Percentiles rank a stretch among this genome's conserved stretches.
These are phyloP conservation scores for Blastocystis sp. DNA, from an alignment of 352 stramenopile genomes.

Conservation along the genomic window DNA sequence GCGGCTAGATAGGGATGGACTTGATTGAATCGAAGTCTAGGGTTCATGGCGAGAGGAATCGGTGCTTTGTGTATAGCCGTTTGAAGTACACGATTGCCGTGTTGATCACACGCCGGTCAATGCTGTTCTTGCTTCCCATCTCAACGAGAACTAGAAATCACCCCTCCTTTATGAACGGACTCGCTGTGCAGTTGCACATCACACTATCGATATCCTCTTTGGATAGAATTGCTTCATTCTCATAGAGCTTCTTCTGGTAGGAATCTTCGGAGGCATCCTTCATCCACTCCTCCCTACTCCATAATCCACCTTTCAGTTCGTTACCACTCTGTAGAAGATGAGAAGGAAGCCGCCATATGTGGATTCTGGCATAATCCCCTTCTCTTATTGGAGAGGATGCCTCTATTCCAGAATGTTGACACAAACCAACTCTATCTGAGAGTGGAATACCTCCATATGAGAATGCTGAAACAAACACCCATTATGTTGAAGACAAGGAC, in stretches of 20 bases:
- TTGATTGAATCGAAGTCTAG: constrained; percentile 33
- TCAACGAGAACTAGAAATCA: constrained; percentile 63
- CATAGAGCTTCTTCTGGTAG: neutral
- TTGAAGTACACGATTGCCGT: constrained; percentile 43
- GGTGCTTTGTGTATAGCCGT: constrained; percentile 9
- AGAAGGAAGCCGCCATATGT: constrained; percentile 56
- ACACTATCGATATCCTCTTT: constrained; percentile 7
- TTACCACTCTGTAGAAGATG: constrained; percentile 47
- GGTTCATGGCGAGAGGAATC: neutral
- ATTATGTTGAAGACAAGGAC: neutral
- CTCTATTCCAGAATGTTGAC: too few species aligned
- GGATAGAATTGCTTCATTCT: constrained; percentile 28
- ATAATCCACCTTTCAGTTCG: neutral
- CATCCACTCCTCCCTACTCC: constrained; percentile 53
- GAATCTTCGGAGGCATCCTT: neutral
- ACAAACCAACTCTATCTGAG: neutral
- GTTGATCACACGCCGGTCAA: constrained; percentile 14
- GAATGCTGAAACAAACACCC: neutral
- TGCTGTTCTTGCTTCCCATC: constrained; percentile 55
- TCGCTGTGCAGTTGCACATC: constrained; percentile 19
- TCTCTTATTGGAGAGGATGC: too few species aligned
- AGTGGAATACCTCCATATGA: neutral
- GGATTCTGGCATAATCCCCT: too few species aligned
- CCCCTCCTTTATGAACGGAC: neutral
- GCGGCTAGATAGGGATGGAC: constrained; percentile 62